Evolutionary conservation across 768 basidiomycete genomes (phyloP), one percentile per base, ranked within the genome.

Genomic region (Guyanaporus albipodus): DNA sequence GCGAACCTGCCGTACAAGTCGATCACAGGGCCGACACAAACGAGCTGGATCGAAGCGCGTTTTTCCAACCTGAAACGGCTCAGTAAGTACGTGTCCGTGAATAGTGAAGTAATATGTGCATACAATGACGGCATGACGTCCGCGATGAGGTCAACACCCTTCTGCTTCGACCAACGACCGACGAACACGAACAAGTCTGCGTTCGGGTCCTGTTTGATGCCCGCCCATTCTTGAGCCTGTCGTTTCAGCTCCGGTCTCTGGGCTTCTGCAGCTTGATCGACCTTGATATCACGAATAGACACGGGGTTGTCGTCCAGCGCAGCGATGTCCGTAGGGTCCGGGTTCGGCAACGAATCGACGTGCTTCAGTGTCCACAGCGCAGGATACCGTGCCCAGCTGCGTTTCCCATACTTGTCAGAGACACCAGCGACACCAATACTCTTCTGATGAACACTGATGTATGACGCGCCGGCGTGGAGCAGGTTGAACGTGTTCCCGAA

Each of bases 401-500:
- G 91, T 69, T 96, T 96, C 21, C 93, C 93, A 59, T 96, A 94
- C 70, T 96, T 96, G 76, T 96, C 93, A 2, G 93, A 96, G 32
- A 96, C 93, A 74, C 93, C 93, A 33, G 93, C 93, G 18, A 95
- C 93, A 63, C 93, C 93, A 26, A 95, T 61, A 54, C 85, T 87
- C 73, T 92, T 95, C 64, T 96, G 93, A 66, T 96, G 93, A 24
- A 80, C 78, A 51, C 87, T 90, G 70, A 96, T 92, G 68, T 85
- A 96, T 21, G 87, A 89, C 2, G 93, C 93, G 5, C 83, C 93
- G 19, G 93, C 92, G 59, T 96, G 93, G 21, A 96, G 76, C 59
- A 96, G 71, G 67, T 96, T 96, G 75, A 96, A 96, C 9, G 93
- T 96, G 74, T 96, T 96, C 52, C 93, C 93, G 66, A 96, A 96